Base-by-base conservation (phyloP, 148 eudicot species). In the Persicaria tinctoria region DNA sequence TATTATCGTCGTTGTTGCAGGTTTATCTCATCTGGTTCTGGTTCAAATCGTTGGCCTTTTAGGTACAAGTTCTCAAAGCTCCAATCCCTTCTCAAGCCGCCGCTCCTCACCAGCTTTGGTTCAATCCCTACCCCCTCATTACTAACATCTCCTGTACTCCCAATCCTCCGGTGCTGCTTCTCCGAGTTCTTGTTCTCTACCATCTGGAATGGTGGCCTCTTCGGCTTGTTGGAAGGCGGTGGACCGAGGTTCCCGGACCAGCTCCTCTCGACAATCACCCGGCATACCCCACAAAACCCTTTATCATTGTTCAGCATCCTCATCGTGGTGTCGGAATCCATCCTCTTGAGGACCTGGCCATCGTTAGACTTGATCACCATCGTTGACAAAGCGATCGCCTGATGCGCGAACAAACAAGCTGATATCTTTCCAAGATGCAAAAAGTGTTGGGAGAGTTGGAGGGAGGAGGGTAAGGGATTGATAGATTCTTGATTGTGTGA, bases 81-180 rank as follows among this genome's bases (percentile, higher is more conserved):
- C 97, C 97, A 92, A 84, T 92, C 96, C 83, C 93, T 84, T 80
- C 97, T 86, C 86, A 86, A 76, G 38, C 93, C 97, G 17, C 83
- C 75, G 75, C 96, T 86, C 78, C 97, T 90, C 74, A 86, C 83
- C 75, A 93, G 60, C 79, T 77, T 85, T 0, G 98, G 98, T 51
- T 78, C 72, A 4, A 27, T 57, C 8, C 70, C 72, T 11, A 46
- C 76, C n/a, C 72, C 80, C 12, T n/a, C 71, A 14, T 7, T 63
- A 8, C 70, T 45, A 6, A 75, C 49, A 5, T 79, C 75, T 4
- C 78, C 85, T 5, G 45, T 23, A 71, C 78, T 79, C 9, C 51
- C 78, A 11, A 60, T 53, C 78, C 84, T 44, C 2, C 70, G 79
- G 44, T 74, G 75, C 56, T 46, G 73, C 69, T 76, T 80, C 51